Evolutionary conservation across 768 basidiomycete genomes (phyloP).

Genomic region (Lyophyllum decastes): DNA sequence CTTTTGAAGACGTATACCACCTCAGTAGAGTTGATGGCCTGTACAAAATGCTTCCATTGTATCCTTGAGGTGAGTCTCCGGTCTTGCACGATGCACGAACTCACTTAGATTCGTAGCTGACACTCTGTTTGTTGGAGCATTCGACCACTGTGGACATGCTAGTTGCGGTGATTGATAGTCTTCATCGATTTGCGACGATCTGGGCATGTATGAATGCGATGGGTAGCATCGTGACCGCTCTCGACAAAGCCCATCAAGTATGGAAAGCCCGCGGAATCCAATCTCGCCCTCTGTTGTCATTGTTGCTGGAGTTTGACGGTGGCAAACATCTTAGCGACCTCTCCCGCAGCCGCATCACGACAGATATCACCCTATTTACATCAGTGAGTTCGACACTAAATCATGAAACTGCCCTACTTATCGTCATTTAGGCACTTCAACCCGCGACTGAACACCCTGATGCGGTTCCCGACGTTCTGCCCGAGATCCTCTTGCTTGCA

Average conservation of each 20-base stretch:
- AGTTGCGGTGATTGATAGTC: constrained; percentile 63
- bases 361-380: constrained; percentile 63
- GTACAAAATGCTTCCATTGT: constrained; percentile 63
- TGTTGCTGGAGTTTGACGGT: constrained; percentile 67
- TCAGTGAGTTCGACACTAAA: constrained; percentile 42
- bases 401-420: background rate
- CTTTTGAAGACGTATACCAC: constrained; percentile 60
- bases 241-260: constrained; percentile 61
- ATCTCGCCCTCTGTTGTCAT: constrained; percentile 60
- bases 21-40: constrained; percentile 59
- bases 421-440: constrained; percentile 43
- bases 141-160: constrained; percentile 54
- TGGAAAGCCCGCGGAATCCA: constrained; percentile 69
- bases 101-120: constrained; percentile 39
- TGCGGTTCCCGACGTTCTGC: constrained; percentile 46
- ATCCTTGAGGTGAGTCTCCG: constrained; percentile 58
- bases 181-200: constrained; percentile 70
- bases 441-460: constrained; percentile 41
- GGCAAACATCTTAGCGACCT: constrained; percentile 53
- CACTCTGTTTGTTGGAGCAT: constrained; percentile 53
- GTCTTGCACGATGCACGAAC: background rate
- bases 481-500: constrained; percentile 70
- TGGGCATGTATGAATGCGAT: constrained; percentile 79
- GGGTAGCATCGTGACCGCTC: constrained; percentile 52
- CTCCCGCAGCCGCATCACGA: constrained; percentile 59